Base-by-base conservation (phyloP, 306 rosid species). In the Glycine soja region DNA sequence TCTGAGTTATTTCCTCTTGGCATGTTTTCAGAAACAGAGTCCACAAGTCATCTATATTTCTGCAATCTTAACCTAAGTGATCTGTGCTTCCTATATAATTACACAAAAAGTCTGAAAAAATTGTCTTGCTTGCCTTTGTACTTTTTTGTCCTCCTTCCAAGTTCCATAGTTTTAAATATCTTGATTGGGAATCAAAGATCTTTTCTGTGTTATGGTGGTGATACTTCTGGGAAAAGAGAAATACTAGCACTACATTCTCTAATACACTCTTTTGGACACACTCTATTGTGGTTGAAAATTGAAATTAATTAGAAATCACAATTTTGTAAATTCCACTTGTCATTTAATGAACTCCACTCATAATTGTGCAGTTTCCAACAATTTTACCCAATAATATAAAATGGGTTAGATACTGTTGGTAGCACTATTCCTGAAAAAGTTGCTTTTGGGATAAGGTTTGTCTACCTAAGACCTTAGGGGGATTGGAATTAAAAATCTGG, bases 1-100 rank as follows among this genome's bases (percentile, higher is more conserved):
- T 46, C 79, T 7, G 9, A 43, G 43, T 13, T 15, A 63, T 7
- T 76, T 76, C 24, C 40, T 45, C 46, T 30, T 19, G 6, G 10
- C 11, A 7, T 0, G 70, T 14, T 34, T 63, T 13, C 5, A 34
- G 12, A 12, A 63, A 13, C 46, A 32, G 42, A 61, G 18, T 63
- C 10, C n/a, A 72, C 19, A 73, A 15, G 15, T 59, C 6, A 34
- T 43, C 78, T 38, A 67, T 15, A 66, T 57, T 51, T 72, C 9
- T 15, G 13, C 12, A 15, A n/a, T n/a, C 51, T 66, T 66, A 66
- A 10, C 72, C 11, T 5, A 12, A n/a, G 15, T n/a, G 30, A 6
- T 32, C 3, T 14, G 6, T 66, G 52, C 52, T 66, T 47, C 3
- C 48, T 3, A 3, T n/a, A 40, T 59, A 24, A 56, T 34, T 13